Conservation (phyloP, 2,329 filamentous ascomycete genomes). For the Fusarium aywerte region DNA sequence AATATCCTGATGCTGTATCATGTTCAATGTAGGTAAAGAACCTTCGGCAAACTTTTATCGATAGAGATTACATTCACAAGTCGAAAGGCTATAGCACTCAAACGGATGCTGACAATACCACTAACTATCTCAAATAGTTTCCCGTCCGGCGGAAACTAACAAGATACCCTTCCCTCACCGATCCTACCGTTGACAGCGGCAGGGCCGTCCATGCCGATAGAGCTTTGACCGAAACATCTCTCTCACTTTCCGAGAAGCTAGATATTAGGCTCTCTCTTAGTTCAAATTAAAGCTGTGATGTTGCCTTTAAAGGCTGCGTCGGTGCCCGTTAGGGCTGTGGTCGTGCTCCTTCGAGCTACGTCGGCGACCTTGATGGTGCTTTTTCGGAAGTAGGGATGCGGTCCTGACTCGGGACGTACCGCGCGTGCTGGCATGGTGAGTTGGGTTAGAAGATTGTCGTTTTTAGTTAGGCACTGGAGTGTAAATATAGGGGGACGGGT, state of each 20-base stretch:
- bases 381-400: not conserved
- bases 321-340: too few species aligned
- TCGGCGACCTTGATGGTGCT: too few species aligned
- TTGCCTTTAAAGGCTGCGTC: not conserved
- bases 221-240: slow-evolving; percentile 1
- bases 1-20: too few species aligned
- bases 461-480: not conserved
- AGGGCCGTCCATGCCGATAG: not conserved
- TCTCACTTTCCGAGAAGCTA: not conserved
- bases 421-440: not conserved
- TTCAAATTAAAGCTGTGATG: not conserved
- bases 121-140: not conserved
- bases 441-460: not conserved
- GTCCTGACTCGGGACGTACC: not conserved
- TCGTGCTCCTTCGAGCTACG: not conserved
- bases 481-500: not conserved
- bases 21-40: too few species aligned
- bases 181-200: slow-evolving; percentile 26
- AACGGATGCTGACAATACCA: not conserved
- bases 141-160: slow-evolving; percentile 7
- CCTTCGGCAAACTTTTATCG: too few species aligned
- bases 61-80: too few species aligned
- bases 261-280: not conserved
- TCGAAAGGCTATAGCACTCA: too few species aligned
- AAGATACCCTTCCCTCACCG: not conserved